Conservation (phyloP, 1,139 yeast genomes). For the Geotrichum reessii region DNA sequence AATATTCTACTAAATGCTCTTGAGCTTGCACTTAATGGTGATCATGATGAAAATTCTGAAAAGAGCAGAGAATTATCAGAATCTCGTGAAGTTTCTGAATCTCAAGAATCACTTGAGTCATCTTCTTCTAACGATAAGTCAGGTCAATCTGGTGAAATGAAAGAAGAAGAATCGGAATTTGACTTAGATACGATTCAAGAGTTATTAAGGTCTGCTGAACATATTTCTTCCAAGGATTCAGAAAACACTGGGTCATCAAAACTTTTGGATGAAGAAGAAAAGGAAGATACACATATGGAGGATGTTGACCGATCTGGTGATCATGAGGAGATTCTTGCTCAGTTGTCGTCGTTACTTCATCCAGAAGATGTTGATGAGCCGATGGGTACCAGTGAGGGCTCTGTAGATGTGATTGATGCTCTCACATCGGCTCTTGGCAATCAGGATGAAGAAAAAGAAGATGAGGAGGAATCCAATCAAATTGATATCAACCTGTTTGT, state of each 20-base stretch:
- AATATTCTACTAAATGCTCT: conserved; percentile 12
- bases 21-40: conserved; percentile 8
- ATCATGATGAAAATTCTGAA: neutral
- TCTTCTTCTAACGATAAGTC: neutral
- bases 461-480: conserved; percentile 4
- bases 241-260: neutral
- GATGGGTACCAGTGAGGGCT: neutral
- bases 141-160: neutral
- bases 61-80: neutral
- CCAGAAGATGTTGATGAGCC: conserved; percentile 12
- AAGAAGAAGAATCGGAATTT: conserved; percentile 10
- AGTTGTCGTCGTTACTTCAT: conserved; percentile 17
- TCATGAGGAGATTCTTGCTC: conserved; percentile 18
- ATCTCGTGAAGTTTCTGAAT: neutral
- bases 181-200: conserved; percentile 13
- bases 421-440: neutral
- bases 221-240: conserved; percentile 8
- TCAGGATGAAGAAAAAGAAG: neutral
- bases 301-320: conserved; percentile 29
- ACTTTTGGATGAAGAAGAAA: neutral
- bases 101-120: neutral
- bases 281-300: conserved; percentile 15
- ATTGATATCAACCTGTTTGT: conserved; percentile 14
- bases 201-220: conserved; percentile 14
- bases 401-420: conserved; percentile 4